Evolutionary conservation across 2,329 filamentous ascomycete genomes (phyloP).

Genomic region (Nemania sp.): DNA sequence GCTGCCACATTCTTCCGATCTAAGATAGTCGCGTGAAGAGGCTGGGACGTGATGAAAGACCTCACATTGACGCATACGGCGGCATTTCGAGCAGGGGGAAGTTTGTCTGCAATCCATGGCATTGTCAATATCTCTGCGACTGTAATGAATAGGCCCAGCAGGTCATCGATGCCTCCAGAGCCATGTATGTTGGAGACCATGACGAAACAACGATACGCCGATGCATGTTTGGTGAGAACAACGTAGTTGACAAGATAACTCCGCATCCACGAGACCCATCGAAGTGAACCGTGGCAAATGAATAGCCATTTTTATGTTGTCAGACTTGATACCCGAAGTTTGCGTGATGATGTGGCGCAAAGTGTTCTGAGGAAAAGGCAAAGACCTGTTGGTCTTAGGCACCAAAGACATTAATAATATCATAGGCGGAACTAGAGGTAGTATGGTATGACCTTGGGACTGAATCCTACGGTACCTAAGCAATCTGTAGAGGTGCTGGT

Average conservation of each 20-base stretch:
- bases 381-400: constrained; percentile 12
- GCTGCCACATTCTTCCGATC: constrained; percentile 85
- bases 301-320: neutral
- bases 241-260: neutral
- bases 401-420: constrained; percentile 22
- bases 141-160: constrained; percentile 11
- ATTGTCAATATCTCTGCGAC: neutral
- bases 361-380: neutral
- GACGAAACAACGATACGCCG: neutral
- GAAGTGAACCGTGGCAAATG: neutral
- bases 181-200: neutral
- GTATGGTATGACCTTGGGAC: neutral
- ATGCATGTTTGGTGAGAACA: neutral
- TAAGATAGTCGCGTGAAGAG: constrained; percentile 44
- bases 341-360: neutral
- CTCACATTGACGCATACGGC: neutral
- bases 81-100: neutral
- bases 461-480: neutral
- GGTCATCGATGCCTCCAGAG: neutral
- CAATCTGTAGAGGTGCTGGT: neutral
- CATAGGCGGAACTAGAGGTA: neutral
- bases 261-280: neutral
- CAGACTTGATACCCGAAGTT: constrained; percentile 1
- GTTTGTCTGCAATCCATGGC: neutral
- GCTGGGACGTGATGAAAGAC: neutral